A percentile compares a stretch with the other conserved stretches of the same genome.
Evolutionary conservation across 139 green algal genomes (phyloP).

Genomic region (Microglena sp.): DNA sequence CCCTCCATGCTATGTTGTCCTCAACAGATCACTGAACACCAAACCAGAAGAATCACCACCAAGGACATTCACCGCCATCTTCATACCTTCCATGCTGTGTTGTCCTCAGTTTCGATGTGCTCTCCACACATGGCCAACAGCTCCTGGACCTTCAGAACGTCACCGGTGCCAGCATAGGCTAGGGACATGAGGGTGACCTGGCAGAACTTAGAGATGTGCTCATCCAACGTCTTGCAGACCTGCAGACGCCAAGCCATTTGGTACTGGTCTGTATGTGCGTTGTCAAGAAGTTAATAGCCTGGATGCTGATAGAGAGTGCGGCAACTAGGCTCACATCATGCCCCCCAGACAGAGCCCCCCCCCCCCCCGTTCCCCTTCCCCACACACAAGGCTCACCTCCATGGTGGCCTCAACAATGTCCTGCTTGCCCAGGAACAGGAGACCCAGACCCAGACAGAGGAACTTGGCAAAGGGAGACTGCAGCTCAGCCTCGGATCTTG

Average conservation of each 20-base stretch:
- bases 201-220: slow-evolving; percentile 66
- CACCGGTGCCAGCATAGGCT: slow-evolving; percentile 91
- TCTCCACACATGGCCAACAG: slow-evolving; percentile 82
- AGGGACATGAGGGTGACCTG: slow-evolving; percentile 66
- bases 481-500: slow-evolving; percentile 72
- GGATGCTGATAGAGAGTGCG: no score
- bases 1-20: no score
- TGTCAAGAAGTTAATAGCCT: neutral
- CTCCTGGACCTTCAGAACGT: slow-evolving; percentile 93
- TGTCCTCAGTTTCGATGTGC: slow-evolving; percentile 70
- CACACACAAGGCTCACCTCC: slow-evolving; percentile 68
- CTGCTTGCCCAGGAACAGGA: slow-evolving; percentile 91
- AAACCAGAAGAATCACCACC: no score
- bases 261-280: no score
- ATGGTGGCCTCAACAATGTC: slow-evolving; percentile 84
- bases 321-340: no score
- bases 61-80: no score
- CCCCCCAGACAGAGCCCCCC: no score
- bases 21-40: no score
- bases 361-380: no score
- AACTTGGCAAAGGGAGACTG: slow-evolving; percentile 54
- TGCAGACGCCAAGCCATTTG: no score
- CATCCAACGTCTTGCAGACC: slow-evolving; percentile 80
- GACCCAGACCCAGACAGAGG: slow-evolving; percentile 77
- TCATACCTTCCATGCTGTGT: slow-evolving; percentile 58